These are phyloP conservation scores for Zea luxurians DNA, from an alignment of 176 grass and related monocot species.

Conservation along the genomic window DNA sequence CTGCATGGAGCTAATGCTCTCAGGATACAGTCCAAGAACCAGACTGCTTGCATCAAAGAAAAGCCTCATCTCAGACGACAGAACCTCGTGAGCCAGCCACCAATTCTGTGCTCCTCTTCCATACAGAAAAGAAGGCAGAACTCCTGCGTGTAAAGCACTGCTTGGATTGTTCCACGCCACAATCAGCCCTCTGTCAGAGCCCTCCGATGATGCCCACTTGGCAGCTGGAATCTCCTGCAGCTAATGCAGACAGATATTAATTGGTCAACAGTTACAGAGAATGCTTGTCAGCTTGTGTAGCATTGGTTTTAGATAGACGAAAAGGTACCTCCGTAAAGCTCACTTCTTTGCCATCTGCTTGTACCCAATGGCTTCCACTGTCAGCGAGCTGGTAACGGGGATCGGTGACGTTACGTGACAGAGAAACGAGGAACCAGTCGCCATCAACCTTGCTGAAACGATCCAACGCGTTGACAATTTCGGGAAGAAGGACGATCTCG, in stretches of 20 bases:
- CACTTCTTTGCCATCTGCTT: conserved; percentile 37
- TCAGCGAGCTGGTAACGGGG: conserved; percentile 46
- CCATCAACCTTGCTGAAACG: conserved; percentile 39
- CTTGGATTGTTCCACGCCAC: conserved; percentile 72
- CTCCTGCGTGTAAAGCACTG: conserved; percentile 53
- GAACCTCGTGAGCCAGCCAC: conserved; percentile 69
- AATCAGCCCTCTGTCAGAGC: conserved; percentile 45
- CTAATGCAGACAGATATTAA: conserved; percentile 35
- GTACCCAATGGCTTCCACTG: conserved; percentile 43
- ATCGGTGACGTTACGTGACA: conserved; percentile 41
- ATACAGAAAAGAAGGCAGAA: conserved; percentile 74
- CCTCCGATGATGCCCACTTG: conserved; percentile 34
- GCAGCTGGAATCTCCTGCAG: conserved; percentile 44
- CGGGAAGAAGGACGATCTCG: conserved; percentile 59
- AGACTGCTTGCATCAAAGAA: conserved; percentile 58
- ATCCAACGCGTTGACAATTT: conserved; percentile 38
- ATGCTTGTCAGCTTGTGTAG: neutral
- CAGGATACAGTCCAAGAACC: conserved; percentile 54
- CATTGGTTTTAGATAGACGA: neutral
- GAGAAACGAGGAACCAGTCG: conserved; percentile 73
- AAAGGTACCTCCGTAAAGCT: conserved; percentile 49
- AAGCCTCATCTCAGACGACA: conserved; percentile 72
- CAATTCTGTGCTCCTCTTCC: conserved; percentile 51
- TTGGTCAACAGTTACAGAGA: neutral
- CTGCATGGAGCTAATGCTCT: conserved; percentile 30